Base-by-base conservation (phyloP, 805 yeast genomes). In the Metschnikowia borealis region DNA sequence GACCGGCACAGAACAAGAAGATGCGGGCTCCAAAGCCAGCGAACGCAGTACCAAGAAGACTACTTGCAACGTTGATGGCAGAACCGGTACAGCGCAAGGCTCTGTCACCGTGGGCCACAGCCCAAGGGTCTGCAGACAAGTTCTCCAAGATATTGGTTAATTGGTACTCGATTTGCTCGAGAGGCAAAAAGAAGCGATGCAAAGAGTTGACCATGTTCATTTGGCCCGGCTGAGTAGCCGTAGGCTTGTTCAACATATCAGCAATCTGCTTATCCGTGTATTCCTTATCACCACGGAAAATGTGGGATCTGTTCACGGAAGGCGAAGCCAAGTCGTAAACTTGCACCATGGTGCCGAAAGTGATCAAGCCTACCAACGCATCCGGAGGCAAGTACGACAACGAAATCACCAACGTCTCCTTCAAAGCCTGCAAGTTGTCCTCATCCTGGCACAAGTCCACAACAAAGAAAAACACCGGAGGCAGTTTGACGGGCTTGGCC, bases 51-150 rank as follows among this genome's bases (percentile, higher is more conserved):
- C 91, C 96, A 56, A 90, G 78, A 49, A 94, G 66, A 59, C 87
- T 80, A 26, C 90, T 77, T 8, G 97, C 96, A 57, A 94, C 83
- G 56, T 87, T 82, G 60, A 91, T 69, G 5, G 99, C 98, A 29
- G 95, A 84, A 52, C 99, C 99, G 3, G 97, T 89, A 52, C 92
- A 87, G 73, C 99, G 81, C 48, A 88, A 71, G 7, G 98, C 87
- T 67, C 99, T 83, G 63, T 83, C 83, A 47, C 87, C 89, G 45
- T 86, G 81, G 43, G 87, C 85, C 35, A 87, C 87, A 33, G 92
- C 82, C 99, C 99, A 94, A 52, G 91, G 87, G 63, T 89, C 96
- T 29, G 77, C 78, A 52, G 83, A 75, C 64, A 94, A 77, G 53
- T 83, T 82, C 70, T 90, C 96, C 59, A 94, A 77, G 49, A 88